These are phyloP conservation scores for Candida gigantensis DNA, from an alignment of 1,139 yeast genomes.

Conservation along the genomic window DNA sequence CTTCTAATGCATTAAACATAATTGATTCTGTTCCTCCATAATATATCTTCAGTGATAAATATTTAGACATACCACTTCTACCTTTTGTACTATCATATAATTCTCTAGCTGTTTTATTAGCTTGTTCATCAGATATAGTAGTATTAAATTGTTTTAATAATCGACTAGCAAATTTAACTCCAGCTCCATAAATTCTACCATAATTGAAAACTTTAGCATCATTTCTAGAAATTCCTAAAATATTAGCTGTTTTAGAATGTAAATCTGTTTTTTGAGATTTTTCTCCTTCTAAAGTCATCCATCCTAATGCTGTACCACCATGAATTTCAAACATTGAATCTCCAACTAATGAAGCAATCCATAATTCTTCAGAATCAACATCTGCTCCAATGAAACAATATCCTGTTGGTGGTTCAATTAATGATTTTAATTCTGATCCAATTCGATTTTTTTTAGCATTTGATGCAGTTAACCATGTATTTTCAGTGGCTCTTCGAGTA, in stretches of 20 bases:
- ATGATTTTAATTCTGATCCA: constrained; percentile 91
- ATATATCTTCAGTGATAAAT: constrained; percentile 49
- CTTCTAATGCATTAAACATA: constrained; percentile 84
- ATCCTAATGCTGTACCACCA: constrained; percentile 95
- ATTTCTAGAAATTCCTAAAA: constrained; percentile 83
- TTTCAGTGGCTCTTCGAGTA: constrained; percentile 94
- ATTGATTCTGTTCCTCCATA: constrained; percentile 94
- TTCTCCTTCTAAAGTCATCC: constrained; percentile 99
- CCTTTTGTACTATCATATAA: constrained; percentile 89
- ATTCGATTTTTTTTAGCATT: constrained; percentile 83
- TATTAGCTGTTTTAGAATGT: constrained; percentile 91
- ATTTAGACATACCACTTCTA: constrained; percentile 28
- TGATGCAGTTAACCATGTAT: constrained; percentile 96
- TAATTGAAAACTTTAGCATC: constrained; percentile 96
- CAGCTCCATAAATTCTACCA: constrained; percentile 98
- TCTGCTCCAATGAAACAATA: constrained; percentile 96
- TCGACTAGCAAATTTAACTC: constrained; percentile 83
- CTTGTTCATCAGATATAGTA: constrained; percentile 63
- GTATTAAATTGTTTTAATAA: constrained; percentile 83
- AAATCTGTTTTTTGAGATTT: constrained; percentile 89
- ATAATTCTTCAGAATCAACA: constrained; percentile 95
- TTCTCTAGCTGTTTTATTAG: constrained; percentile 63
- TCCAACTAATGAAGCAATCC: constrained; percentile 96
- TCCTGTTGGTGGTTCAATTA: constrained; percentile 84
- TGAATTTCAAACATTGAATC: constrained; percentile 87